A percentile compares a stretch with the other conserved stretches of the same genome.
phyloP scores from a whole-genome alignment of 1,284 basidiomycete genomes.

The Trichosporon sp. region DNA sequence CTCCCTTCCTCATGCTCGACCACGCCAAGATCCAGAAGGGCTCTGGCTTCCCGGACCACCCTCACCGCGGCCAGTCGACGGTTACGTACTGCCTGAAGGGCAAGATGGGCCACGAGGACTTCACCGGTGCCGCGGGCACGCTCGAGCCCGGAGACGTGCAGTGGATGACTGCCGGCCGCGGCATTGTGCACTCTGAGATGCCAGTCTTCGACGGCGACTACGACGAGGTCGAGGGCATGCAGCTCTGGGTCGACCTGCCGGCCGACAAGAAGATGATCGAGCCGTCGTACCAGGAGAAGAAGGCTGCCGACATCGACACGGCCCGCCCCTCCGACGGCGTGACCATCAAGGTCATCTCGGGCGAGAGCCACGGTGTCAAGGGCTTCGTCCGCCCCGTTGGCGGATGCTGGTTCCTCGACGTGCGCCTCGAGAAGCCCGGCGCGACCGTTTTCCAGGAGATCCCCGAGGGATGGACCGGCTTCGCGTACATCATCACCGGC shows the following conservation, averaged over 20 bases:
- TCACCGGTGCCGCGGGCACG: conserved; percentile 72
- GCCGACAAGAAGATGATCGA: conserved; percentile 74
- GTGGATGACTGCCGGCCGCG: conserved; percentile 83
- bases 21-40: conserved; percentile 43
- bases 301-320: conserved; percentile 49
- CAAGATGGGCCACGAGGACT: conserved; percentile 74
- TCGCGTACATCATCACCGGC: conserved; percentile 66
- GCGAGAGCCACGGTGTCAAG: conserved; percentile 72
- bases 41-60: conserved; percentile 62
- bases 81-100: conserved; percentile 83
- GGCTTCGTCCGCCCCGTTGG: conserved; percentile 85
- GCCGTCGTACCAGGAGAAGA: conserved; percentile 53
- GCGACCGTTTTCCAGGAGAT: conserved; percentile 75
- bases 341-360: conserved; percentile 78
- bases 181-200: conserved; percentile 75
- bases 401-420: conserved; percentile 89
- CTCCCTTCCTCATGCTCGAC: conserved; percentile 78
- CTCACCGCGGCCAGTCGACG: conserved; percentile 73
- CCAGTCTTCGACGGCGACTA: conserved; percentile 67
- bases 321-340: conserved; percentile 68
- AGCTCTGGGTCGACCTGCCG: conserved; percentile 92
- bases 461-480: conserved; percentile 75
- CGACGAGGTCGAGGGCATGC: conserved; percentile 57
- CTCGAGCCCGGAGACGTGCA: conserved; percentile 83
- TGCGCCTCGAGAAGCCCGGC: conserved; percentile 62